These are phyloP conservation scores for Lachnellula suecica DNA, from an alignment of 2,329 filamentous ascomycete species.

Conservation along the genomic window DNA sequence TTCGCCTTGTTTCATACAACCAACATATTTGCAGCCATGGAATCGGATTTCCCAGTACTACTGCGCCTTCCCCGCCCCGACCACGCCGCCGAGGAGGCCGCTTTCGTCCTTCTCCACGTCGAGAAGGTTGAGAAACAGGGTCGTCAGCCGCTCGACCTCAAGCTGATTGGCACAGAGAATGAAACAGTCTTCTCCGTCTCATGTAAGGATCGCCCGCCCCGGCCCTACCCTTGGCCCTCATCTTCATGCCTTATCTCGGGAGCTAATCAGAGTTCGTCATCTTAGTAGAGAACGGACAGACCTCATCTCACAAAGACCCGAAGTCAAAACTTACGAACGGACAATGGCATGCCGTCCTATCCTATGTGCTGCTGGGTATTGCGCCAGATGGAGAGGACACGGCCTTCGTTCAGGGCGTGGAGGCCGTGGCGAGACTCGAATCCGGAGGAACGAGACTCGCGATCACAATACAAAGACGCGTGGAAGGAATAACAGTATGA, in stretches of 20 bases:
- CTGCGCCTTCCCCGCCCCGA: constrained; percentile 60
- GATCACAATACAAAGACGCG: constrained; percentile 63
- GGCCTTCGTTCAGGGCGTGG: constrained; percentile 59
- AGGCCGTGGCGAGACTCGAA: constrained; percentile 59
- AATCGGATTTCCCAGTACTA: constrained; percentile 34
- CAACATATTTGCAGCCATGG: constrained; percentile 12
- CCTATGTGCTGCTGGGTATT: constrained; percentile 51
- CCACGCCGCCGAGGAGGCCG: constrained; percentile 46
- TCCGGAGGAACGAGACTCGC: constrained; percentile 47
- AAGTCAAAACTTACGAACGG: constrained; percentile 54
- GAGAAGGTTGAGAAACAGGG: no score
- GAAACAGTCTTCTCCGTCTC: constrained; percentile 24
- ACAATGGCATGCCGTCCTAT: constrained; percentile 68
- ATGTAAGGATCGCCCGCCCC: constrained; percentile 24
- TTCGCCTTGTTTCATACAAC: constrained; percentile 9
- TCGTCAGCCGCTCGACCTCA: constrained; percentile 58
- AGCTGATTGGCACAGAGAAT: constrained; percentile 64
- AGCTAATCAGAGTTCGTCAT: constrained; percentile 22
- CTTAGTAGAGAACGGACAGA: constrained; percentile 56
- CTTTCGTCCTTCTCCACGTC: constrained; percentile 63
- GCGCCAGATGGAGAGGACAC: constrained; percentile 40
- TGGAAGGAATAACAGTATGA: constrained; percentile 67
- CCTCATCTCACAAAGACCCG: constrained; percentile 51
- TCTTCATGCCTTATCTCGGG: constrained; percentile 30
- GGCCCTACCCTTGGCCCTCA: constrained; percentile 20